Conservation (phyloP, 1,139 yeast species). For the Diutina pseudorugosa region DNA sequence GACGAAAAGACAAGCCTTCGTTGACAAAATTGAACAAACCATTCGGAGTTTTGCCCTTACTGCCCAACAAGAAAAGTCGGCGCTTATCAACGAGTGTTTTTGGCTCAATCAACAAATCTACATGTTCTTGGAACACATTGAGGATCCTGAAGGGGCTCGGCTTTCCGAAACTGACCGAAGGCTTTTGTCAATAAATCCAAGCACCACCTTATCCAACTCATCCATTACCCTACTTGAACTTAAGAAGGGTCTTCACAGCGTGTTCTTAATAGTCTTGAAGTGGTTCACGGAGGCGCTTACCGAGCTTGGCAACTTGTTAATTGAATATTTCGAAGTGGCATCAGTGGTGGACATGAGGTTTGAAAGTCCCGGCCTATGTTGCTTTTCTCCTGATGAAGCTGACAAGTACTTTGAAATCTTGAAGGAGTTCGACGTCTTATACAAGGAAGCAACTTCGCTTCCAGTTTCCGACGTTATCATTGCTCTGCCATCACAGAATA, state of each 20-base stretch:
- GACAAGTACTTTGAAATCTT: slow-evolving; percentile 19
- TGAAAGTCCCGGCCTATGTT: slow-evolving; percentile 10
- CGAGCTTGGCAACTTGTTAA: slow-evolving; percentile 17
- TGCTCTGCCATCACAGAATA: neutral
- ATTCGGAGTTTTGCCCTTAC: slow-evolving; percentile 21
- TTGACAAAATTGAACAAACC: slow-evolving; percentile 27
- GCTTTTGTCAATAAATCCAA: slow-evolving; percentile 18
- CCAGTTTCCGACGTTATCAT: neutral
- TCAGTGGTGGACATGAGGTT: slow-evolving; percentile 15
- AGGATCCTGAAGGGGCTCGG: slow-evolving; percentile 23
- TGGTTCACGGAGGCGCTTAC: slow-evolving; percentile 21
- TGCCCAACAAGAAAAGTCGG: slow-evolving; percentile 25
- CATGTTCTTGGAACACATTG: slow-evolving; percentile 28
- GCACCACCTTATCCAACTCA: neutral
- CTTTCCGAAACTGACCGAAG: slow-evolving; percentile 19
- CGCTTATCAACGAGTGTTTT: slow-evolving; percentile 32
- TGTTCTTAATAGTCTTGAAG: slow-evolving; percentile 24
- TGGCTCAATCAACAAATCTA: slow-evolving; percentile 35
- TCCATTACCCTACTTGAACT: slow-evolving; percentile 18
- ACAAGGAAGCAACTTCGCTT: neutral
- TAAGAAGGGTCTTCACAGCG: slow-evolving; percentile 20
- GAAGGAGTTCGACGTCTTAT: slow-evolving; percentile 10
- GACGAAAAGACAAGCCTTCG: slow-evolving; percentile 26
- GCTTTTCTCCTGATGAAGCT: slow-evolving; percentile 19
- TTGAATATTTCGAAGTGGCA: slow-evolving; percentile 19